These are phyloP conservation scores for Globisporangium alternatum DNA, from an alignment of 352 stramenopile species.

Conservation along the genomic window DNA sequence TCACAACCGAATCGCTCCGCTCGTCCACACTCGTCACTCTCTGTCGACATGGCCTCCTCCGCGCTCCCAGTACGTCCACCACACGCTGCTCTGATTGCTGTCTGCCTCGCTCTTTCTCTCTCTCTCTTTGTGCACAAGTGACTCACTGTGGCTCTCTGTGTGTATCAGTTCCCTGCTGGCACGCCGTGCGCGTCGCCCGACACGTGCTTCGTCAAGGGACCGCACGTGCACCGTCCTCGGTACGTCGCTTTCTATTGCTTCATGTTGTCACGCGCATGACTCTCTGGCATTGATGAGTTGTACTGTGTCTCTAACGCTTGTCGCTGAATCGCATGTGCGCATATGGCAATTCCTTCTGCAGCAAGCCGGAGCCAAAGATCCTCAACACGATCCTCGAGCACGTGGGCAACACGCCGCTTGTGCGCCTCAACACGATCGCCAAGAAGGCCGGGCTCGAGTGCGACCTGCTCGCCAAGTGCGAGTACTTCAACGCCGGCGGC, in stretches of 20 bases:
- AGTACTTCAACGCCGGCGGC: constrained; percentile 95
- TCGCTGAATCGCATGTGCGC: not conserved
- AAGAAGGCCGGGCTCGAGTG: constrained; percentile 82
- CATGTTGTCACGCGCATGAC: not conserved
- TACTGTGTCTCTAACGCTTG: not conserved
- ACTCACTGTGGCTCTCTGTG: not conserved
- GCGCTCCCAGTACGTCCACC: constrained; percentile 25
- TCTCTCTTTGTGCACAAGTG: not conserved
- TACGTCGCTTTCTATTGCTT: constrained; percentile 15
- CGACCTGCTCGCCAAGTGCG: constrained; percentile 94
- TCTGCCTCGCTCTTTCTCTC: not conserved
- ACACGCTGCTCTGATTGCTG: not conserved
- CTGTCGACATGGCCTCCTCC: constrained; percentile 23
- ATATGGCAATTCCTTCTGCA: constrained; percentile 10
- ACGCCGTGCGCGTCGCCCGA: constrained; percentile 43
- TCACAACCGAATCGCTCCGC: constrained; percentile 5
- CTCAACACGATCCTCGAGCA: constrained; percentile 92
- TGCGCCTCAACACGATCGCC: constrained; percentile 90
- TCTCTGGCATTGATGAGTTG: not conserved
- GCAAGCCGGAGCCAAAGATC: constrained; percentile 72
- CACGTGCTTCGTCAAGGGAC: constrained; percentile 64
- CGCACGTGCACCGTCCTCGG: constrained; percentile 61
- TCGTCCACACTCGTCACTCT: not conserved
- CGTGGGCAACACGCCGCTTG: constrained; percentile 94
- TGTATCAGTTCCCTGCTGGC: constrained; percentile 25